Percentiles rank a stretch among this genome's conserved stretches.
Conservation (phyloP, 106 monocot genomes). For the Acanthochlamys bracteata region DNA sequence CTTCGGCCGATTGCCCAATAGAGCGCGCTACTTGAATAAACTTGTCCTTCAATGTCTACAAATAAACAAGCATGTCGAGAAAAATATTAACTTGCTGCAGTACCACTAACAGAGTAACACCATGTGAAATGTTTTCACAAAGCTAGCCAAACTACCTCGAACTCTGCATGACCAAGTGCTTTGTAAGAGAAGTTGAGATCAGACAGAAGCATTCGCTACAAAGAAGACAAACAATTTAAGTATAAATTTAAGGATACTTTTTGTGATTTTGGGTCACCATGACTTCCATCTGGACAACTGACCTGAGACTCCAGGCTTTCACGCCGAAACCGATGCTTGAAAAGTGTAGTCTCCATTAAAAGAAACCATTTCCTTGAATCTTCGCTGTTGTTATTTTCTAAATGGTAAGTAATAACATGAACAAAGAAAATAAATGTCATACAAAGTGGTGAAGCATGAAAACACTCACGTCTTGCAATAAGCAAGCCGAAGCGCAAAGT, state of each 20-base stretch:
- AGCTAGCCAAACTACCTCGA: constrained; percentile 50
- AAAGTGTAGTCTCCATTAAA: constrained; percentile 75
- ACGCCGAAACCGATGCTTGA: constrained; percentile 63
- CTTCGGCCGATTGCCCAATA: constrained; percentile 42
- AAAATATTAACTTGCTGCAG: too few relatives aligned
- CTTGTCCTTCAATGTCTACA: constrained; percentile 69
- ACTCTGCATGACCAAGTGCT: constrained; percentile 60
- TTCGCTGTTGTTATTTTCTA: constrained; percentile 30
- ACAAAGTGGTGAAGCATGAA: neutral
- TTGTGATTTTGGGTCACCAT: too few relatives aligned
- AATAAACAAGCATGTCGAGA: too few relatives aligned
- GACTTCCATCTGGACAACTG: neutral
- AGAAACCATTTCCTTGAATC: constrained; percentile 92
- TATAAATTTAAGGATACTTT: too few relatives aligned
- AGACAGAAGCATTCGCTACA: constrained; percentile 60
- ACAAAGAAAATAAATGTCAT: neutral
- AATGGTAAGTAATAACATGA: neutral
- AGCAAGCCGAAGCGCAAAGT: constrained; percentile 89
- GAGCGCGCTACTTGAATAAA: constrained; percentile 73
- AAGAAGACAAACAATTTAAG: neutral
- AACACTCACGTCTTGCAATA: constrained; percentile 71
- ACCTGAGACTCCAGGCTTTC: constrained; percentile 74
- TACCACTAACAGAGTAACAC: too few relatives aligned
- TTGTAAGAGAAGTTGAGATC: constrained; percentile 80
- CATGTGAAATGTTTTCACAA: neutral